Base-by-base conservation (phyloP, 2,329 filamentous ascomycete genomes). In the Cercospora sp. region DNA sequence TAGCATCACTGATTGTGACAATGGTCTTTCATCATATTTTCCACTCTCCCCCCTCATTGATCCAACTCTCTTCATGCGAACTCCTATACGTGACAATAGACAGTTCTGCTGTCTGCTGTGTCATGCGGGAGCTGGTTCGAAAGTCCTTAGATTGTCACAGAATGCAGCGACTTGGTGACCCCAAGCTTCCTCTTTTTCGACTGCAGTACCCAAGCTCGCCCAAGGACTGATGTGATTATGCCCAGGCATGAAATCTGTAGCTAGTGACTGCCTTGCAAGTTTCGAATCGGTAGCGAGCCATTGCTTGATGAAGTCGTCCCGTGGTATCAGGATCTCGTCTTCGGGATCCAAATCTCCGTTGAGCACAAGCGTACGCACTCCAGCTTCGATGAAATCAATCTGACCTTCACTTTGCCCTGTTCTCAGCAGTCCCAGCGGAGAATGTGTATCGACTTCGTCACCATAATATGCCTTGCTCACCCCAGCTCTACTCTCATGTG, bases 141-240 rank as follows among this genome's bases (percentile, higher is more conserved):
- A 64, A 26, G 67, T 70, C 60, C 72, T 65, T 2, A 74, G 67
- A 28, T 66, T 71, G n/a, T 73, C 70, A 51, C 69, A 72, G 28
- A 73, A 75, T 7, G 66, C 53, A 10, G 61, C 70, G 5, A 73
- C 71, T 59, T 75, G 73, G 57, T 66, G 57, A 8, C 75, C 75
- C 70, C 73, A 73, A 5, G 72, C 71, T 57, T 76, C 74, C 53
- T 75, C 75, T 57, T 66, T 20, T 28, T 72, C 73, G 20, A 72
- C 66, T 3, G 72, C 73, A 9, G 75, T 75, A 16, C 72, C 64
- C 18, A 76, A 55, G 16, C 60, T 66, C 12, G 59, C 30, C 16
- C 70, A 64, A 1, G 75, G 72, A 64, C 73, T 74, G 55, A 75
- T 73, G 42, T 76, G 75, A 31, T 76, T 76, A 33, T 75, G 74